Base-by-base conservation (phyloP, 169 alveolate species). In the Plasmodium gallinaceum region DNA sequence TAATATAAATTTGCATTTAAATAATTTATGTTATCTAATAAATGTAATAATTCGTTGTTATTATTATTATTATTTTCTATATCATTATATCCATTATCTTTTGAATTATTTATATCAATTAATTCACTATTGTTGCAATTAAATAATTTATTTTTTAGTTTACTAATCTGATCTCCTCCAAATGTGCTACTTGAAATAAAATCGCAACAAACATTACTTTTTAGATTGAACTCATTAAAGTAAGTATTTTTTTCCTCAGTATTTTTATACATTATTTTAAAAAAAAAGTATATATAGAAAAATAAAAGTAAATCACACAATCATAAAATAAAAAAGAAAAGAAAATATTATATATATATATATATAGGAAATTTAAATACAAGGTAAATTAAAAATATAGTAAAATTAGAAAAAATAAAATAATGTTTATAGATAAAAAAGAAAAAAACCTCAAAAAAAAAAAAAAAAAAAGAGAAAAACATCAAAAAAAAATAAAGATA, bases 11-110 rank as follows among this genome's bases (percentile, higher is more conserved):
- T 57, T 14, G 58, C 45, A 42, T 45, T 69, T 37, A 69, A 20
- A 52, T 45, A 42, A 16, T 60, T 69, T 37, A 45, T 69, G 62
- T 32, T 69, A 42, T 69, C 76, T 52, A 69, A 10, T 42, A 43
- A 24, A 9, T 43, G n/a, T 32, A 43, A 9, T 4, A 71, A 10
- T 42, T 71, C 51, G 3, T 0, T 54, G 32, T 54, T 54, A 54
- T 22, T 22, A 16, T 61, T 24, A 61, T 24, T 18, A 5, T 61
- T 32, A n/a, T 37, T 24, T 7, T 18, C 75, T 20, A 7, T 5
- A 7, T 62, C 51, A 37, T 73, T 58, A 18, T 37, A 18, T 0
- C 24, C 10, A 14, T 32, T 60, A 32, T 22, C 39, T 14, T 32
- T 42, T 7, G 12, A 61, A 20, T 39, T 64, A 2, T 18, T 45